Base-by-base conservation (phyloP, 2,329 filamentous ascomycete genomes). In the Fusarium algeriense region DNA sequence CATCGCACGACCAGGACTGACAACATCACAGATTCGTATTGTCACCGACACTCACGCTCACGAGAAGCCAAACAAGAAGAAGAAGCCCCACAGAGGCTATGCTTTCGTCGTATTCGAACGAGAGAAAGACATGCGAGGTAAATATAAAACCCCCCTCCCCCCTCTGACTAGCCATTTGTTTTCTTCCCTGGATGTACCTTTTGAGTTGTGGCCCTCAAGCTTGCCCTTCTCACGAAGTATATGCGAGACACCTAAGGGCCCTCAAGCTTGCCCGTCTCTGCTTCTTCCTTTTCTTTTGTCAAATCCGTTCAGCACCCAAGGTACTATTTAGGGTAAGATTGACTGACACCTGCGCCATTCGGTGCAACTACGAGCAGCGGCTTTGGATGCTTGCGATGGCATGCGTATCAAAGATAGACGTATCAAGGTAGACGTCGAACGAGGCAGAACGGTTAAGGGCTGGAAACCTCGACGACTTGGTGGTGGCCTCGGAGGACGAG, bases 101-200 rank as follows among this genome's bases (percentile, higher is more conserved):
- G 96, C 94, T 68, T 99, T 99, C 80, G 92, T 99, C 75, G 93
- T 98, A 59, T 99, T 95, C 80, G 95, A 98, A 83, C 92, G 93
- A 81, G 96, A 98, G 84, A 95, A 95, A 83, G 96, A 98, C 81
- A 98, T 98, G 95, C 97, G 97, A 94, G 94, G 95, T 98, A 97
- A 90, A 83, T 82, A 80, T 79, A 80, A 52, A 81, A 23, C 23
- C 83, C 71, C 49, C 52, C 64, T 48, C 40, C 50, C 59, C 70
- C 80, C 81, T 78, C 75, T 59, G 57, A 73, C 65, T 64, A 74
- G 73, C 60, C 70, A 69, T 73, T 64, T 72, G 66, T 62, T 62
- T 70, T 64, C 49, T 67, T 60, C 71, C 65, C 67, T 59, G 71
- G 73, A 73, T 72, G 70, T 75, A 69, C 73, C 64, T 68, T 73